Evolutionary conservation across 305 asterid genomes (phyloP), one percentile per base, ranked within the genome.

Genomic region (Plantago rigida): DNA sequence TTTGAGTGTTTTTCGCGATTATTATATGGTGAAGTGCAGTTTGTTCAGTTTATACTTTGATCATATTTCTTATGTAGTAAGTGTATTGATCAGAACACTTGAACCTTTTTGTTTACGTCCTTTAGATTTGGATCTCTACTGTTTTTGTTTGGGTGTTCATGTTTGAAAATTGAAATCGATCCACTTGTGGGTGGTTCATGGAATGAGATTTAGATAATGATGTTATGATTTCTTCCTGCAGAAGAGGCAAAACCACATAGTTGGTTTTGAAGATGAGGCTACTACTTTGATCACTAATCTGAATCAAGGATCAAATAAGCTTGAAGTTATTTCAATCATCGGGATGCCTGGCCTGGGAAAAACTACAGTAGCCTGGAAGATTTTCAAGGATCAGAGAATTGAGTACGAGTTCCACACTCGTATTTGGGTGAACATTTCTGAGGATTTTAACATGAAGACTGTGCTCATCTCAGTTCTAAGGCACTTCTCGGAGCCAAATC

Each of bases 301-400:
- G 8, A 52, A 24, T 13, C 13, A 26, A 13, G 41, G 9, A 26
- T 52, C 58, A 26, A 15, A 10, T 52, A 36, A 7, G 28, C 58
- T 52, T 9, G 58, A 31, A 4, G 58, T 26, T n/a, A 52, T 52
- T 26, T 26, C 58, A 2, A 52, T 52, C 31, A 36, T 52, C 3
- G 58, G 58, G 11, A 52, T 52, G 58, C 58, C 58, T 12, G 58
- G 58, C 11, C 58, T 52, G 5, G 58, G 58, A 8, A 52, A 52
- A 36, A 52, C 58, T 7, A 52, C 58, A 4, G 41, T 52, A 9
- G 58, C 58, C 31, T 52, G 58, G 58, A 52, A 52, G 42, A 26
- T 52, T 12, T 52, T 52, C 41, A 52, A 52, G 41, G 58, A 52
- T 52, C 42, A 31, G 1, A 52, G 42, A 52, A 26, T 52, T 24